Evolutionary conservation across 805 yeast species (phyloP).

Genomic region (Scheffersomyces ergatensis): DNA sequence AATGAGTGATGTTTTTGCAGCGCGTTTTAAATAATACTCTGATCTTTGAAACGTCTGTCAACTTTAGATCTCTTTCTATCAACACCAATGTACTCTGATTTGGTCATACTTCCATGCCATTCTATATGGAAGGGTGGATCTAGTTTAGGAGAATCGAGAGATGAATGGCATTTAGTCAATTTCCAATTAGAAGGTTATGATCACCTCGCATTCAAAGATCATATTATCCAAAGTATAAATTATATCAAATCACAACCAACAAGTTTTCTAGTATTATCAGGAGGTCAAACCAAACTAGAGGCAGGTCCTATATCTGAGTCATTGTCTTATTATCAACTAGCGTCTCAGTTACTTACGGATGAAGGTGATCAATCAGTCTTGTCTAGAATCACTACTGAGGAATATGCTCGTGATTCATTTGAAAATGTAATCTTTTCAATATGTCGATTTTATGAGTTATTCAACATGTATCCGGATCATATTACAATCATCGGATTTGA

Average conservation of each 20-base stretch:
- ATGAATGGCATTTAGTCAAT: conserved; percentile 66
- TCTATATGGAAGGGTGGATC: conserved; percentile 51
- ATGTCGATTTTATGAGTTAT: conserved; percentile 48
- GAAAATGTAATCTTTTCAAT: conserved; percentile 70
- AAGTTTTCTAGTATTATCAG: conserved; percentile 49
- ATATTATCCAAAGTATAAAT: conserved; percentile 47
- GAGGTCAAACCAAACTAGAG: conserved; percentile 67
- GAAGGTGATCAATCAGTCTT: conserved; percentile 10
- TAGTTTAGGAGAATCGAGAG: conserved; percentile 43
- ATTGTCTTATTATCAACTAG: conserved; percentile 50
- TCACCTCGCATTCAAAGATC: conserved; percentile 63
- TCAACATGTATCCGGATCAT: conserved; percentile 45
- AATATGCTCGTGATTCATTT: conserved; percentile 75
- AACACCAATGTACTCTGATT: conserved; percentile 8
- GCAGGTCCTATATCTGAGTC: conserved; percentile 62
- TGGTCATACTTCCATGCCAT: conserved; percentile 50
- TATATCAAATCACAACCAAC: conserved; percentile 25
- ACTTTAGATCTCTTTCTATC: too few species aligned
- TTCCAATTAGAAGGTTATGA: conserved; percentile 72
- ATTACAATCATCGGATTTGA: conserved; percentile 71
- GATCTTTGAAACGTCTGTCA: too few species aligned
- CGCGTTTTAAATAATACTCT: too few species aligned
- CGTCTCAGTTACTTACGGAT: conserved; percentile 22
- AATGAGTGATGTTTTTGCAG: too few species aligned
- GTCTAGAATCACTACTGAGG: conserved; percentile 51